Evolutionary conservation across 805 yeast species (phyloP).

Genomic region (Saccharomyces mikatae): DNA sequence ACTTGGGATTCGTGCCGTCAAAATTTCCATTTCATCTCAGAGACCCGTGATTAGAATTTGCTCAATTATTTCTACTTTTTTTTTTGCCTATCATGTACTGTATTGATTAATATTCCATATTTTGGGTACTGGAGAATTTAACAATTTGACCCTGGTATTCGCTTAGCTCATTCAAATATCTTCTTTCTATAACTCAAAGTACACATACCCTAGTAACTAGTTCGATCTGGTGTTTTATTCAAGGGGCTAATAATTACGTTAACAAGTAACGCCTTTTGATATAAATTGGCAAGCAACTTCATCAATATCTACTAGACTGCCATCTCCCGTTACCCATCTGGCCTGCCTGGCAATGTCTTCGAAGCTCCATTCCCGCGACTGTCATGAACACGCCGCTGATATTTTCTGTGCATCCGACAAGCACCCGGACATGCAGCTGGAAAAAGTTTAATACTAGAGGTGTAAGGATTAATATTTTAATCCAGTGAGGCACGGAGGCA

Average conservation of each 20-base stretch:
- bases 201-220: background rate
- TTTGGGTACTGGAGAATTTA: background rate
- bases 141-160: background rate
- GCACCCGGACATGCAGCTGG: constrained; percentile 32
- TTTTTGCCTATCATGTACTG: background rate
- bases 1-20: background rate
- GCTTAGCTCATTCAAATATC: background rate
- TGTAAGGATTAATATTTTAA: background rate
- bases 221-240: background rate
- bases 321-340: background rate
- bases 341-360: background rate
- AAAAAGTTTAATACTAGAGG: background rate
- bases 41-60: background rate
- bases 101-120: background rate
- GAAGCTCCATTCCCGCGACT: background rate
- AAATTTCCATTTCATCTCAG: background rate
- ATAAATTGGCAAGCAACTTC: background rate
- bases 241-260: background rate
- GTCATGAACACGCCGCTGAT: background rate
- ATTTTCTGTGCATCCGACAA: background rate
- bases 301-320: background rate
- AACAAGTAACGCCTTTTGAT: background rate
- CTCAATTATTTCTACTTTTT: background rate
- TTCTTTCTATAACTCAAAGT: background rate
- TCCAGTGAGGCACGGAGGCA: background rate